Evolutionary conservation across 129 eudicot species (phyloP), one percentile per base, ranked within the genome.

Genomic region (Escallonia rubra): DNA sequence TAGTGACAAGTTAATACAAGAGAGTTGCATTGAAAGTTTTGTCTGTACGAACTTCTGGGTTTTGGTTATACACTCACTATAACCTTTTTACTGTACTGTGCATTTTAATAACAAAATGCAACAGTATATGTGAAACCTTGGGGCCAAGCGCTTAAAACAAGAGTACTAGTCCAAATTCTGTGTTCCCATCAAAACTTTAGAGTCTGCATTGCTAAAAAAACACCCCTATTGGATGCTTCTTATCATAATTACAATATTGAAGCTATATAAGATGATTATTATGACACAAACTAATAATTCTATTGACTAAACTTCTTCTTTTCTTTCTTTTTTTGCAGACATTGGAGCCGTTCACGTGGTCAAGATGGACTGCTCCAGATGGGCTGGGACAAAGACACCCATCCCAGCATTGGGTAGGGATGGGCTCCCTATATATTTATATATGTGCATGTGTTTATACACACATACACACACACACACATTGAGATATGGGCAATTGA

Each of bases 291-390:
- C 34, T 23, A 23, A 23, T 23, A 23, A 23, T 23, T 23, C 0
- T 0, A 23, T 23, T 23, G 34, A 23, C 34, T 23, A 23, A 23
- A 23, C 1, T 23, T 23, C 34, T 23, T 1, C 0, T 23, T 23
- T 23, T 23, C 34, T 23, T 23, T 23, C 14, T 66, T 39, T 76
- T 59, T 41, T 61, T 79, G 64, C 69, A 82, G 96, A 72, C 59
- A 69, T 23, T 23, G 34, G 34, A 23, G 34, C 34, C 34, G 34
- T 23, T 23, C 34, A 23, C 34, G 34, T 23, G 34, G 34, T 23
- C 34, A 23, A 0, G 34, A 23, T 23, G 34, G 34, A 23, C 34
- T 23, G 34, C 34, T 23, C 34, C 34, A 23, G 34, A 23, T 23
- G 34, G 34, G 34, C 1, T 23, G 34, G 34, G 34, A 23, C 34